phyloP scores from a whole-genome alignment of 2,329 filamentous ascomycete genomes.

The Xylaria sp. region DNA sequence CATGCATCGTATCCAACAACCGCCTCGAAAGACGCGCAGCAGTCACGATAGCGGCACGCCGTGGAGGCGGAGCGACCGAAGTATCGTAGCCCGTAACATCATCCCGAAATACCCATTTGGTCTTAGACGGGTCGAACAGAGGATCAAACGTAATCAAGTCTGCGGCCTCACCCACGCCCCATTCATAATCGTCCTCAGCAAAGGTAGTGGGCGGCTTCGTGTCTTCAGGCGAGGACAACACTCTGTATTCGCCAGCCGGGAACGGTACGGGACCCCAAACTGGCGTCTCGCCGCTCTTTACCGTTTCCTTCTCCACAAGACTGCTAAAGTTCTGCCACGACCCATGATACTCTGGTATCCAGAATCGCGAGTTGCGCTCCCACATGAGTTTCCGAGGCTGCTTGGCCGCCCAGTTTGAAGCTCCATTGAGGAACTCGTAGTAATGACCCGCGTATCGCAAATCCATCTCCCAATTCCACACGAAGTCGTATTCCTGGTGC shows the following conservation, averaged over 20 bases:
- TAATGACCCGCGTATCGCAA: constrained; percentile 57
- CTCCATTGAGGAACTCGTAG: constrained; percentile 67
- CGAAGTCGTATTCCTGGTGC: constrained; percentile 59
- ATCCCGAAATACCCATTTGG: constrained; percentile 67
- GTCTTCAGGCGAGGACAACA: constrained; percentile 66
- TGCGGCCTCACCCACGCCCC: constrained; percentile 67
- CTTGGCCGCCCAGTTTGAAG: constrained; percentile 64
- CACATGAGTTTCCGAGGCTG: constrained; percentile 71
- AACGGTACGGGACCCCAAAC: constrained; percentile 69
- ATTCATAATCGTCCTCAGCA: constrained; percentile 72
- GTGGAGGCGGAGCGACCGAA: constrained; percentile 62
- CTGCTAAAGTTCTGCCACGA: constrained; percentile 66
- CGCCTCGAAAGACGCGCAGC: constrained; percentile 63
- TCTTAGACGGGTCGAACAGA: constrained; percentile 66
- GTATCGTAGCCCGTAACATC: constrained; percentile 67
- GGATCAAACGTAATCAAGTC: constrained; percentile 71
- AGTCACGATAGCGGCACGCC: constrained; percentile 68
- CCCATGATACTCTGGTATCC: constrained; percentile 67
- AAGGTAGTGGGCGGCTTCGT: constrained; percentile 68
- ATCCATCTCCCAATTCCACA: constrained; percentile 63
- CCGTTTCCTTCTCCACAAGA: constrained; percentile 64
- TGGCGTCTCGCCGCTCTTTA: constrained; percentile 52
- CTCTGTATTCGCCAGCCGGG: constrained; percentile 56
- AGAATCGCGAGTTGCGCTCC: constrained; percentile 71
- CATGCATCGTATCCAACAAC: constrained; percentile 67